Base-by-base conservation (phyloP, 805 yeast genomes). In the Suhomyces tanzawaensis region DNA sequence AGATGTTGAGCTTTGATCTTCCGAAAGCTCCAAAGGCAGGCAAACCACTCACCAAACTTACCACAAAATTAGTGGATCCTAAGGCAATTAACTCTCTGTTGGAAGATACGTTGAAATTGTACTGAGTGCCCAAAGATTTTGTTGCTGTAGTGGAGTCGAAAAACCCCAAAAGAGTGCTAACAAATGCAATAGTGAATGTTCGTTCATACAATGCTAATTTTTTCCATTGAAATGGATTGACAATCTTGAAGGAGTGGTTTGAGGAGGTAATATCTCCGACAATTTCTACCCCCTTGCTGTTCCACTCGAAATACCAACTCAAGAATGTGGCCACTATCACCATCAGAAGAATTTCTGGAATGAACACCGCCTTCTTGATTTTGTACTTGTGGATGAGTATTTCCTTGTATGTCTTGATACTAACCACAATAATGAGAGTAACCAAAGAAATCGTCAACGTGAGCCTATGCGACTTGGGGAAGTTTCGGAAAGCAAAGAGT, bases 21-120 rank as follows among this genome's bases (percentile, higher is more conserved):
- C 68, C 68, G 34, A 62, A 51, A 0, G 66, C 66, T 1, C 67
- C 68, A 44, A 62, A 62, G 5, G 64, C 55, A 7, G 68, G 68
- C 13, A 62, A 41, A 2, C 64, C 67, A 18, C 66, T 60, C 15
- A 60, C 46, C 19, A 60, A 42, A 13, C 62, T 43, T 19, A 57
- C 52, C 2, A 57, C 49, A 16, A 60, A 38, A 38, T 62, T 62
- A 14, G 58, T 49, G 3, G 51, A 42, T 1, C 68, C 67, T 19
- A 62, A 46, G 4, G 68, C 68, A 25, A 62, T 50, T 22, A 62
- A 47, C 35, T 62, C 68, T 7, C 66, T 47, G 41, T 62, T 62
- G 19, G 65, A 48, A 3, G 62, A 53, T 5, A 60, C 61, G 23
- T 52, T 49, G 42, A 57, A 62, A 50, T 62, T 57, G 41, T 58